These are phyloP conservation scores for Pyrrhoderma noxium DNA, from an alignment of 1,284 basidiomycete genomes.

Conservation along the genomic window DNA sequence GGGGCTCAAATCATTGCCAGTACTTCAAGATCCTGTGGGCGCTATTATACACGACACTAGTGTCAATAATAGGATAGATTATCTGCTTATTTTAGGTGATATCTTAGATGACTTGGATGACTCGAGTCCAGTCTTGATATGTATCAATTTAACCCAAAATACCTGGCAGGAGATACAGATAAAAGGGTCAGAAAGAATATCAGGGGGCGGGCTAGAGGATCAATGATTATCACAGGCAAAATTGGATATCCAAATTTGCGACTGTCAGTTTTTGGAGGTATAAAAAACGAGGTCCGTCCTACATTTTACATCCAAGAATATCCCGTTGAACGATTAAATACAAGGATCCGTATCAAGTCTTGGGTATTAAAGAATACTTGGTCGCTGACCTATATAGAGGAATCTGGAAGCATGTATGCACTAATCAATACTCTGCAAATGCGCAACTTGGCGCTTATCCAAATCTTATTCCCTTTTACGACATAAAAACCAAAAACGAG, in stretches of 20 bases:
- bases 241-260: neutral
- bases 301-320: too few relatives aligned
- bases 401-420: too few relatives aligned
- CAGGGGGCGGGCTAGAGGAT: neutral
- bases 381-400: too few relatives aligned
- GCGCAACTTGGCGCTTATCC: too few relatives aligned
- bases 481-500: too few relatives aligned
- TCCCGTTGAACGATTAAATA: too few relatives aligned
- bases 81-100: constrained; percentile 7
- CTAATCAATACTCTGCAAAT: too few relatives aligned
- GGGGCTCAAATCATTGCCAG: neutral
- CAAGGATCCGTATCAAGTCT: too few relatives aligned
- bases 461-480: too few relatives aligned
- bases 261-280: constrained; percentile 9
- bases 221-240: constrained; percentile 5
- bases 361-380: too few relatives aligned
- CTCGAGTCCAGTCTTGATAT: constrained; percentile 1
- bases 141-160: constrained; percentile 7
- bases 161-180: constrained; percentile 6
- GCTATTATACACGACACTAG: constrained; percentile 4
- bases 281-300: neutral
- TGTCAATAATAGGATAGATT: neutral
- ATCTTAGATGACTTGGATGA: too few relatives aligned
- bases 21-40: neutral
- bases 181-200: neutral